Evolutionary conservation across 352 stramenopile species (phyloP), one percentile per base, ranked within the genome.

Genomic region (Phytophthora fragariae): DNA sequence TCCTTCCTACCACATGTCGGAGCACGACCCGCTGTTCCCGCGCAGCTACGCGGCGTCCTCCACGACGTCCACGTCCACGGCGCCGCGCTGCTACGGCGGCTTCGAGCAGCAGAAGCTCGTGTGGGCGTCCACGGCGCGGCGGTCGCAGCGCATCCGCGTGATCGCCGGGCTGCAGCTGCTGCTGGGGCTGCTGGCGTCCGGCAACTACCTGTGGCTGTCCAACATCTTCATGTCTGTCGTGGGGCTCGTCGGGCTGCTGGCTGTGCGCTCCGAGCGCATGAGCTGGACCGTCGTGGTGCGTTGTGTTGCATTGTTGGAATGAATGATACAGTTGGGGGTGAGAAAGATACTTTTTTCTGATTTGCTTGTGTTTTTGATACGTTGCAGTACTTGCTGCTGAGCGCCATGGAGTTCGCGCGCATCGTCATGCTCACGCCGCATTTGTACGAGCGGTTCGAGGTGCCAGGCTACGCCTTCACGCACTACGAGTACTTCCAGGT

Each of bases 81-180:
- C 78, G 52, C 77, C 79, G 24, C 78, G 69, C 56, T 80, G 72
- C 29, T 93, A 94, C 75, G 84, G 83, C 58, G 86, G 87, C 58
- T 92, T 96, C 54, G 86, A 91, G 75, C 82, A 92, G 44, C 87
- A 96, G 65, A 96, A 96, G 73, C 84, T 80, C 59, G 73, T 79
- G 60, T 96, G 89, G 89, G 80, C 77, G 27, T 85, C 84, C 17
- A 85, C 89, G 14, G 79, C 83, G 39, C 81, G 73, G 12, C 79
- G 89, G 31, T 92, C 89, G 50, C 80, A 84, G 41, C 88, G 87
- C 46, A 85, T 96, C 57, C 86, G 85, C 44, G 70, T 86, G 55
- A 84, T 96, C 60, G 84, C 89, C 8, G 68, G 68, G 19, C 47
- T 85, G 27, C 89, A 96, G 73, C 60, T 94, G 55, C 54, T 88